These are phyloP conservation scores for Peribolospora baueri DNA, from an alignment of 768 basidiomycete species.

Conservation along the genomic window DNA sequence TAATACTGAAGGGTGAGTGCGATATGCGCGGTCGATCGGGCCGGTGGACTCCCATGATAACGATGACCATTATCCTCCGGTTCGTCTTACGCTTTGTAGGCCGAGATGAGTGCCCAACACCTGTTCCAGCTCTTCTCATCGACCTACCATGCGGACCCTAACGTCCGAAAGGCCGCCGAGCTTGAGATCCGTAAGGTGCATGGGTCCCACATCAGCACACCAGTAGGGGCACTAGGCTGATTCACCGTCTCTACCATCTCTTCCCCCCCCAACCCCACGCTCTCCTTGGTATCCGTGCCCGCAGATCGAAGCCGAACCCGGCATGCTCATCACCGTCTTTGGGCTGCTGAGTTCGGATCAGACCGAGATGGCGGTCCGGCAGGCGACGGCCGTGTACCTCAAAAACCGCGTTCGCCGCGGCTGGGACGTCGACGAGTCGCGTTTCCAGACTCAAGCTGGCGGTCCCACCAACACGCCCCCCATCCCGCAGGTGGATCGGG, in stretches of 20 bases:
- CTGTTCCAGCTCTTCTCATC: constrained; percentile 36
- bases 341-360: constrained; percentile 61
- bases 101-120: too few species aligned
- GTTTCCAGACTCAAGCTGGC: constrained; percentile 12
- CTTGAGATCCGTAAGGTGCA: constrained; percentile 63
- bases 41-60: too few species aligned
- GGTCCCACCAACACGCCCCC: constrained; percentile 12
- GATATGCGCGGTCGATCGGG: too few species aligned
- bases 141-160: constrained; percentile 60
- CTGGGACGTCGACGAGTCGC: constrained; percentile 19
- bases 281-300: background rate
- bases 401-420: constrained; percentile 61
- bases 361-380: constrained; percentile 61
- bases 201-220: background rate
- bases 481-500: constrained; percentile 44
- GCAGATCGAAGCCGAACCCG: constrained; percentile 54
- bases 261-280: background rate
- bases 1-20: too few species aligned
- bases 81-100: too few species aligned
- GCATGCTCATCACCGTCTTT: constrained; percentile 56
- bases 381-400: constrained; percentile 64
- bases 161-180: constrained; percentile 62
- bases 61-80: too few species aligned
- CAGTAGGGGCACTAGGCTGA: background rate
- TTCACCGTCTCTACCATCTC: background rate